These are phyloP conservation scores for Mallotus japonicus DNA, from an alignment of 441 rosid genomes.

Conservation along the genomic window DNA sequence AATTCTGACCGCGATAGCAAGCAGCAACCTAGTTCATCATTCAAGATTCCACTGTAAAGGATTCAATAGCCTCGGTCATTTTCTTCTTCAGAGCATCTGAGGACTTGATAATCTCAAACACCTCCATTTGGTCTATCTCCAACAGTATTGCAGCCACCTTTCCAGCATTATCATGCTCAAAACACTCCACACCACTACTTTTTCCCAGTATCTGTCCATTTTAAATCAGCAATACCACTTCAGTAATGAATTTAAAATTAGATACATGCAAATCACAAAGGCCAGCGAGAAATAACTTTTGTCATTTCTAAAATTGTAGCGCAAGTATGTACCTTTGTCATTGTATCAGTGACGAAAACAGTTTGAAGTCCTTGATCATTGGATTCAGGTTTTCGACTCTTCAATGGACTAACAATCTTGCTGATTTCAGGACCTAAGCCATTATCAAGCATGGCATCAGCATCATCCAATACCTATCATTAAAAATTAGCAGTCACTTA, in stretches of 20 bases:
- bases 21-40: not conserved
- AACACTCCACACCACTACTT: constrained; percentile 29
- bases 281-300: not conserved
- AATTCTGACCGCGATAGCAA: not conserved
- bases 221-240: not conserved
- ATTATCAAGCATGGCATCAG: constrained; percentile 10
- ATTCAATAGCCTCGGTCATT: constrained; percentile 63
- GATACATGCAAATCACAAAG: not conserved
- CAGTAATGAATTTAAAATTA: not conserved
- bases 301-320: not conserved
- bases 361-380: not conserved
- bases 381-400: not conserved
- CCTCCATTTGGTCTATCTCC: constrained; percentile 85
- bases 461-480: constrained; percentile 19
- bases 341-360: constrained; percentile 30
- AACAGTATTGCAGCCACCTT: constrained; percentile 83
- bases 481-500: not conserved
- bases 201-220: constrained; percentile 34
- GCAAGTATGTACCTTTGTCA: constrained; percentile 28
- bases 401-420: not conserved
- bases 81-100: constrained; percentile 70
- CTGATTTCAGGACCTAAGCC: constrained; percentile 15
- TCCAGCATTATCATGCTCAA: constrained; percentile 46
- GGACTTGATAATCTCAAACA: constrained; percentile 64
- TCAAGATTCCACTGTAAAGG: constrained; percentile 38